Percentiles rank a stretch among this genome's conserved stretches.
Conservation (phyloP, 768 basidiomycete genomes). For the Lactarius akahatsu region DNA sequence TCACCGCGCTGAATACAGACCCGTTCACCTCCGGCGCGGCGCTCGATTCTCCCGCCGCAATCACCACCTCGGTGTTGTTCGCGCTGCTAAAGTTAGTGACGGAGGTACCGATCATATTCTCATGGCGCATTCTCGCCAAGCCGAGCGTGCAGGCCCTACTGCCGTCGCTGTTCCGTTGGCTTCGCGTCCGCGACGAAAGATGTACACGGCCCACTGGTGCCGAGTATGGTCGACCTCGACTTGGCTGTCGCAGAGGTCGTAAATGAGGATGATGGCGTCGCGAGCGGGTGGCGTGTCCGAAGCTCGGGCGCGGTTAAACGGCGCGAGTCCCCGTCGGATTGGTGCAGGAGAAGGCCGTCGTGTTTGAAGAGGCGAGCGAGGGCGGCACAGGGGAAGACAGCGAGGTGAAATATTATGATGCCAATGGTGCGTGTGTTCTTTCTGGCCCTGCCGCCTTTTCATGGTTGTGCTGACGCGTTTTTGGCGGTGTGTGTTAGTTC, state of each 20-base stretch:
- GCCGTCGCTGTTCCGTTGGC: slow-evolving; percentile 79
- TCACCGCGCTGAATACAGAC: slow-evolving; percentile 37
- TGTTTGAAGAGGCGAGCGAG: slow-evolving; percentile 23
- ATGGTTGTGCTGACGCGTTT: slow-evolving; percentile 9
- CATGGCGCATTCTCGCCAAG: slow-evolving; percentile 88
- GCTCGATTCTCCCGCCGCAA: slow-evolving; percentile 40
- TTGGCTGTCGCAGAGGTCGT: slow-evolving; percentile 34
- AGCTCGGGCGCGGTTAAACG: no score
- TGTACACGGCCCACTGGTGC: slow-evolving; percentile 66
- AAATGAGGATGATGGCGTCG: slow-evolving; percentile 31
- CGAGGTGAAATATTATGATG: no score
- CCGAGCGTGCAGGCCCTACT: slow-evolving; percentile 67
- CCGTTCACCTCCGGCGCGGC: slow-evolving; percentile 46
- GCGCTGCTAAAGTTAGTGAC: slow-evolving; percentile 41
- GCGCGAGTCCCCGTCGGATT: slow-evolving; percentile 17
- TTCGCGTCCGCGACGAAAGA: slow-evolving; percentile 89
- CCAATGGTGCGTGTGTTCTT: slow-evolving; percentile 57
- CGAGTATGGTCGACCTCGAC: slow-evolving; percentile 50
- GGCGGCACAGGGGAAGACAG: slow-evolving; percentile 32
- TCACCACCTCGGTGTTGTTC: slow-evolving; percentile 39
- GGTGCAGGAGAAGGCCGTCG: slow-evolving; percentile 22
- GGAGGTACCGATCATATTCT: slow-evolving; percentile 82
- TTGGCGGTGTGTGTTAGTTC: slow-evolving; percentile 44
- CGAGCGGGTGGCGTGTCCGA: slow-evolving; percentile 41
- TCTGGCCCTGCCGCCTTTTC: slow-evolving; percentile 10